phyloP scores from a whole-genome alignment of 78 protist species.

The Parvularia atlantis region DNA sequence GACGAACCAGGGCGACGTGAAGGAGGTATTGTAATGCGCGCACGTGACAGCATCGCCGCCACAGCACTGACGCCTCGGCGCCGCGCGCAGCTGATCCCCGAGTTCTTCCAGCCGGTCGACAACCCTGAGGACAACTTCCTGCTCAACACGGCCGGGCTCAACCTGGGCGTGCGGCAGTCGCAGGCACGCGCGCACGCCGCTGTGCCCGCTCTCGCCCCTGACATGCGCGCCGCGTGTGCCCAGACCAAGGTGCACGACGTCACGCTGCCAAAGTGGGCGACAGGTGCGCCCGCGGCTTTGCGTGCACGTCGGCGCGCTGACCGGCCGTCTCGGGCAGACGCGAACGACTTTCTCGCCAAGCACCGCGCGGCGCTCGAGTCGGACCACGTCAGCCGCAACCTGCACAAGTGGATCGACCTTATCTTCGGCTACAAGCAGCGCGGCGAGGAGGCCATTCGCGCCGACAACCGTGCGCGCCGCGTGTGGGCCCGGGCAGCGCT shows the following conservation, averaged over 20 bases:
- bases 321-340: background rate
- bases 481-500: background rate
- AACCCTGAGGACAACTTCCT: constrained; percentile 29
- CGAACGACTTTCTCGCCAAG: constrained; percentile 45
- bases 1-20: constrained; percentile 52
- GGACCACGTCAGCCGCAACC: constrained; percentile 54
- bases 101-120: constrained; percentile 43
- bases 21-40: too few species aligned
- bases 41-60: too few species aligned
- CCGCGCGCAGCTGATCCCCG: constrained; percentile 80
- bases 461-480: constrained; percentile 37
- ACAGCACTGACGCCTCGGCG: too few species aligned
- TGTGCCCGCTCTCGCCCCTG: too few species aligned
- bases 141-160: constrained; percentile 25
- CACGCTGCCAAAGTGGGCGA: constrained; percentile 95
- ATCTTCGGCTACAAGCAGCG: constrained; percentile 87
- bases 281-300: background rate
- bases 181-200: too few species aligned
- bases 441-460: constrained; percentile 58
- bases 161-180: constrained; percentile 55
- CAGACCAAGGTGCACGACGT: constrained; percentile 68
- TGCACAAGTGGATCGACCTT: constrained; percentile 95
- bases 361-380: constrained; percentile 77
- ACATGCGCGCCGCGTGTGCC: too few species aligned
- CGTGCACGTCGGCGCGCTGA: too few species aligned